Conservation (phyloP, 169 alveolate genomes). For the Eimeria acervulina region DNA sequence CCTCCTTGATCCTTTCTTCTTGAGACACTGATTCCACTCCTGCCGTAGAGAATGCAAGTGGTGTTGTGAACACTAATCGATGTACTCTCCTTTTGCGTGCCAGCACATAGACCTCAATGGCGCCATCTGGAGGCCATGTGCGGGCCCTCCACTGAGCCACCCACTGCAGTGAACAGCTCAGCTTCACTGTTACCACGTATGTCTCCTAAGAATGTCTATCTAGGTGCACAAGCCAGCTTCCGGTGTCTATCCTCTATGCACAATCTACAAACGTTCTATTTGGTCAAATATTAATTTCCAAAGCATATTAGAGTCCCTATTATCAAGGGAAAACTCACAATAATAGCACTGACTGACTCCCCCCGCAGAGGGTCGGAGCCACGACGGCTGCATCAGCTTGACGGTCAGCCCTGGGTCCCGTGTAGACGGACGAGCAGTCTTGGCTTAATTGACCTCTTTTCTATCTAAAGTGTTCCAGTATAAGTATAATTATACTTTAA, state of each 20-base stretch:
- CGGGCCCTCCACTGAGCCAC: neutral
- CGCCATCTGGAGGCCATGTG: neutral
- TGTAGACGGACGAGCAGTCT: neutral
- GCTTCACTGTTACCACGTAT: too few relatives aligned
- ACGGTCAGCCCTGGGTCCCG: neutral
- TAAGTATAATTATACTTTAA: too few relatives aligned
- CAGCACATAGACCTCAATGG: neutral
- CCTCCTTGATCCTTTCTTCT: too few relatives aligned
- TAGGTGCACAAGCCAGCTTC: too few relatives aligned
- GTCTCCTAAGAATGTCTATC: too few relatives aligned
- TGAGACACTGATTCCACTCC: too few relatives aligned
- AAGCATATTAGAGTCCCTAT: neutral
- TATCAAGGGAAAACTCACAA: neutral
- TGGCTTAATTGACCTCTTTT: neutral
- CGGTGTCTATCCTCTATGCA: neutral
- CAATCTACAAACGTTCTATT: neutral
- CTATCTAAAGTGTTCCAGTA: neutral
- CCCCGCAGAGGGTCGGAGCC: conserved; percentile 4
- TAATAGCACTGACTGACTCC: neutral
- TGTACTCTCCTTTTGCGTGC: neutral
- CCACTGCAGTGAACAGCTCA: too few relatives aligned
- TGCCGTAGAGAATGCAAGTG: too few relatives aligned
- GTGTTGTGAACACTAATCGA: neutral
- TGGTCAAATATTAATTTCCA: neutral
- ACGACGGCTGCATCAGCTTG: neutral